Base-by-base conservation (phyloP, 1,284 basidiomycete genomes). In the Porodaedalea pini region DNA sequence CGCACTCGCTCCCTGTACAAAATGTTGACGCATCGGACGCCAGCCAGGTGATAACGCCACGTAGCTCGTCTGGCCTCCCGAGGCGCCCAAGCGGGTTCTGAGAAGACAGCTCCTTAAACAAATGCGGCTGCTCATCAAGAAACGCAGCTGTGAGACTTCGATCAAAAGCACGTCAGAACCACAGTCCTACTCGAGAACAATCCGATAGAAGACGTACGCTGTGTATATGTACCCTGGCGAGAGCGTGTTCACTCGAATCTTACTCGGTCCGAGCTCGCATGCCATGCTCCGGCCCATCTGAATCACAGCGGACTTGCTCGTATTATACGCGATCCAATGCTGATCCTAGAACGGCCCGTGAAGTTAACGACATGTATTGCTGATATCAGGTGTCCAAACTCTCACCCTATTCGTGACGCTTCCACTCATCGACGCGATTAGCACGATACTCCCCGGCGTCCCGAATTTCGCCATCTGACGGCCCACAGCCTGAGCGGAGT, bases 231-330 rank as follows among this genome's bases (percentile, higher is more conserved):
- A 78, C 2, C 88, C 88, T 0, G 87, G 87, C 6, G 85, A 88
- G 52, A 90, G 74, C n/a, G 84, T 75, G 68, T 90, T 90, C 57
- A 92, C 86, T 4, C 89, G 76, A 60, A 94, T 92, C 2, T 78
- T 73, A 66, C 83, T 76, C 21, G 71, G 75, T 4, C 88, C 89
- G 54, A 91, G 81, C 69, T 94, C 92, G 68, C 88, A 88, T 2
- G 92, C 91, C 79, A 93, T 82, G 72, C 87, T 92, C 61, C 89
- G 80, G 19, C 76, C 84, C 84, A 92, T 89, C 71, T 93, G 91
- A 44, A 90, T 70, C 5, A 93, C 86, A 2, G 86, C 90, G 1
- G 87, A 83, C 72, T 93, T 93, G 72, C 86, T 89, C 52, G 83
- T 79, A 71, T 92, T 92, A 74, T 91, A 91, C 17, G 87, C 82